Percentiles rank a stretch among this genome's conserved stretches.
These are phyloP conservation scores for Arabidopsis lyrata DNA, from an alignment of 441 rosid species.

Conservation along the genomic window DNA sequence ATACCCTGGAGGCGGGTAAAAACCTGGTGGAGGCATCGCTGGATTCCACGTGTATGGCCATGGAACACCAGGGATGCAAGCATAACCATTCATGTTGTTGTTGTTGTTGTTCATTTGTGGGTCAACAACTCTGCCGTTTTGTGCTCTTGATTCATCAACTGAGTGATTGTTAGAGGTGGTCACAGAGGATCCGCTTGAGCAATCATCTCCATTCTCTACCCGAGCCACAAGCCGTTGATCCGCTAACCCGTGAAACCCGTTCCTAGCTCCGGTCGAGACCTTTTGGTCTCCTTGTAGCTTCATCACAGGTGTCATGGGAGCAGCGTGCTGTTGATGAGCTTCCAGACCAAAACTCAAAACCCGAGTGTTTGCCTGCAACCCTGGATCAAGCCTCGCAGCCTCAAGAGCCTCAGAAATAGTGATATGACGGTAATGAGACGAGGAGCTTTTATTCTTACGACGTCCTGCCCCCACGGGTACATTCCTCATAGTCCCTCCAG, in stretches of 20 bases:
- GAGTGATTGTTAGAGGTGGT: conserved; percentile 49
- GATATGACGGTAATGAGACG: conserved; percentile 69
- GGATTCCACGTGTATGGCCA: conserved; percentile 88
- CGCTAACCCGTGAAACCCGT: conserved; percentile 50
- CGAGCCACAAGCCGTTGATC: conserved; percentile 46
- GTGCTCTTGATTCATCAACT: conserved; percentile 53
- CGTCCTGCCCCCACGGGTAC: conserved; percentile 94
- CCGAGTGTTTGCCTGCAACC: conserved; percentile 58
- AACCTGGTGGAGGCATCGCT: conserved; percentile 59
- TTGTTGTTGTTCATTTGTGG: conserved; percentile 47
- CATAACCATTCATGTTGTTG: conserved; percentile 56
- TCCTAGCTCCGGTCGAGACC: conserved; percentile 49
- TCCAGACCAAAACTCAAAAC: conserved; percentile 74
- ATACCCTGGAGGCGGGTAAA: conserved; percentile 65
- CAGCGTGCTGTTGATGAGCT: conserved; percentile 46
- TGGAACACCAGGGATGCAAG: conserved; percentile 72
- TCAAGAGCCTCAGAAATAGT: conserved; percentile 82
- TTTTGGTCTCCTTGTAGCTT: conserved; percentile 56
- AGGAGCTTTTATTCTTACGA: conserved; percentile 80
- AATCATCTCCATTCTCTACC: conserved; percentile 65
- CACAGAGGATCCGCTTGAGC: conserved; percentile 70
- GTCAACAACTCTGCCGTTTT: conserved; percentile 34
- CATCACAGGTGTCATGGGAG: conserved; percentile 56
- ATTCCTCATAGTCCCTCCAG: conserved; percentile 92
- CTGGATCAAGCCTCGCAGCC: conserved; percentile 65